Evolutionary conservation across 83 land plant species (phyloP).

Genomic region (Picea mariana): DNA sequence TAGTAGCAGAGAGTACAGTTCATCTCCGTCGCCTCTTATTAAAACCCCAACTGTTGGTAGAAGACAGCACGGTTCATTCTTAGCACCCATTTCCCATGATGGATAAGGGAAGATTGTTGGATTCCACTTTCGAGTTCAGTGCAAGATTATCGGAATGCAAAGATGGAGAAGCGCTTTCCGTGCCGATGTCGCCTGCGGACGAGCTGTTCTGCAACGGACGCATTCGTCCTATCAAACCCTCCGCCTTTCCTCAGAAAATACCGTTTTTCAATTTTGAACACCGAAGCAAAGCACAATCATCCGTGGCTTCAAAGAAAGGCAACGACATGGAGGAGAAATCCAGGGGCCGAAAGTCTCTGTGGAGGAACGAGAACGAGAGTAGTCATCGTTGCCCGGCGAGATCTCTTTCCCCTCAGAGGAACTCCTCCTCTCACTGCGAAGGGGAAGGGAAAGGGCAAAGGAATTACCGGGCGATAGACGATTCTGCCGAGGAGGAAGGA

Average conservation of each 20-base stretch:
- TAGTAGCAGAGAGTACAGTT: no score
- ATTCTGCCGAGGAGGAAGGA: not conserved
- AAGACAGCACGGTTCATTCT: no score
- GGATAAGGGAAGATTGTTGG: not conserved
- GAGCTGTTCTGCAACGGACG: conserved; percentile 71
- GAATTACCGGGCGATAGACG: no score
- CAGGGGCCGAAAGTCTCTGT: not conserved
- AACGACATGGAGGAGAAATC: not conserved
- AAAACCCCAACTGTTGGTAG: no score
- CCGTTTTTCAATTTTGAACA: conserved; percentile 13
- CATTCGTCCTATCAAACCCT: conserved; percentile 46
- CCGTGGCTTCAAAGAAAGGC: not conserved
- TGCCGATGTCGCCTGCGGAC: conserved; percentile 30
- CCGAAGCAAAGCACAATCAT: not conserved
- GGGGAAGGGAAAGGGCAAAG: conserved; percentile 4
- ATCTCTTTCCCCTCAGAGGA: conserved; percentile 39
- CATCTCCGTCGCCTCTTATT: no score
- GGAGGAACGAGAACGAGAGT: not conserved
- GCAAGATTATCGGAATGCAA: conserved; percentile 27
- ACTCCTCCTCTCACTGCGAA: not conserved
- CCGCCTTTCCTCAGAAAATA: not conserved
- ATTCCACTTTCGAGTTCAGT: conserved; percentile 63
- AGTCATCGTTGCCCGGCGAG: not conserved
- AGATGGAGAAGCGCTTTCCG: conserved; percentile 25
- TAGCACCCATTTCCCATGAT: no score